Evolutionary conservation across 2,329 filamentous ascomycete genomes (phyloP), one percentile per base, ranked within the genome.

Genomic region (Trichoderma sp.): DNA sequence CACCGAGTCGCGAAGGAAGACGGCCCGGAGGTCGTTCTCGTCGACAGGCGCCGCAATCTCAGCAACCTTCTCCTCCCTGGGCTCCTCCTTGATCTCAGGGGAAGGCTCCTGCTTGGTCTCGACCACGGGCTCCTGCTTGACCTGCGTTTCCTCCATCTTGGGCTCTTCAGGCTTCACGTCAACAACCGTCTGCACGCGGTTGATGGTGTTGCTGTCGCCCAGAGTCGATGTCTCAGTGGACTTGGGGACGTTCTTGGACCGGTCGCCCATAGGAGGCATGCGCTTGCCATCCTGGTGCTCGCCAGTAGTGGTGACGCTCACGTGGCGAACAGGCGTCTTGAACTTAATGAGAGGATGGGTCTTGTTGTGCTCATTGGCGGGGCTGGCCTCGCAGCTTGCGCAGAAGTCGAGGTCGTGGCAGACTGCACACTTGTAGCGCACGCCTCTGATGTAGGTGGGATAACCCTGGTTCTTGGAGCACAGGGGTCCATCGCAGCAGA

Each of bases 301-400:
- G 61, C 90, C 90, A 68, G 90, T 83, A 9, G 94, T 98, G 57
- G 88, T 93, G 60, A 99, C 91, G 68, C 87, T 93, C 43, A 97
- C 91, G 70, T 91, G 90, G 70, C 92, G 90, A 56, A 99, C 90
- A 10, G 94, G 91, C 2, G 91, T 96, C 84, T 92, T 96, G 82
- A 99, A 93, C 81, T 97, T 97, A 82, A 99, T 93, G 71, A 99
- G 82, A 30, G 95, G 95, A 73, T 99, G 95, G n/a, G 93, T 96
- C 77, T 88, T 89, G 82, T 98, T 97, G 82, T 99, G 95, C 24
- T 81, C 82, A 77, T 96, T 94, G 69, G 83, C 82, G 7, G 95
- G 95, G 72, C 88, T 88, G 56, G 94, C 92, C 80, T 99, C 96
- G 79, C 95, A 99, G 74, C 86, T 90, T 74, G 91, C 92, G 76